These are phyloP conservation scores for Pseudotulostoma volvatum DNA, from an alignment of 495 filamentous ascomycete species.

Conservation along the genomic window DNA sequence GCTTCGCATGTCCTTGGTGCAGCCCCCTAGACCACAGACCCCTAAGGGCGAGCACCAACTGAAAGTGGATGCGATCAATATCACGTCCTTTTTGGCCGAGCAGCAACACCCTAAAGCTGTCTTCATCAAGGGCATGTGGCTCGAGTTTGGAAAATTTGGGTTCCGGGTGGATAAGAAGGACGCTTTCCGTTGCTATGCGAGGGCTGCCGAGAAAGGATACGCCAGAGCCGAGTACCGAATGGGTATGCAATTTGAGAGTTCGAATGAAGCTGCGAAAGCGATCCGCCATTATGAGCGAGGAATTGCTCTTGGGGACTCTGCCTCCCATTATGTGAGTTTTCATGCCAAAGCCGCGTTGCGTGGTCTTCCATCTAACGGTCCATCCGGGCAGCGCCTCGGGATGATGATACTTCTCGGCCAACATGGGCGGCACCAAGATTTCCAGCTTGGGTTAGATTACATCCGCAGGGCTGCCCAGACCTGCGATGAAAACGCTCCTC, in stretches of 20 bases:
- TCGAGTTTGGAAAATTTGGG: conserved; percentile 95
- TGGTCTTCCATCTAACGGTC: too few species aligned
- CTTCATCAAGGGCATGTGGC: conserved; percentile 92
- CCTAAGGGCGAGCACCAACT: conserved; percentile 79
- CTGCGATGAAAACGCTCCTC: conserved; percentile 92
- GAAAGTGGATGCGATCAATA: conserved; percentile 74
- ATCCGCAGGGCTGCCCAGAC: conserved; percentile 69
- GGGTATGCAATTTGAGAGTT: conserved; percentile 93
- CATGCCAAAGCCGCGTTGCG: too few species aligned
- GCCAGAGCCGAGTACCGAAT: conserved; percentile 92
- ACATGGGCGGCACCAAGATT: conserved; percentile 75
- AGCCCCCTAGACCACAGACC: conserved; percentile 51
- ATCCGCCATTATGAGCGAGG: conserved; percentile 77
- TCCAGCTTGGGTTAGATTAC: conserved; percentile 56
- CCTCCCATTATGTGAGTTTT: conserved; percentile 70
- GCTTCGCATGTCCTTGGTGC: conserved; percentile 45
- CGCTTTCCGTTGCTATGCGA: conserved; percentile 69
- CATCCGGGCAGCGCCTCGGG: conserved; percentile 60
- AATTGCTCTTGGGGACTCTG: conserved; percentile 63
- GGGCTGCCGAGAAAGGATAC: conserved; percentile 80
- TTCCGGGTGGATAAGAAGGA: conserved; percentile 81
- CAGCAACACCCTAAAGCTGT: conserved; percentile 88
- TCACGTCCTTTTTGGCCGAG: conserved; percentile 73
- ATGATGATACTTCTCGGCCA: conserved; percentile 97
- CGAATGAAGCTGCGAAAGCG: conserved; percentile 79